Evolutionary conservation across 352 stramenopile genomes (phyloP), one percentile per base, ranked within the genome.

Genomic region (Phytophthora foliorum): DNA sequence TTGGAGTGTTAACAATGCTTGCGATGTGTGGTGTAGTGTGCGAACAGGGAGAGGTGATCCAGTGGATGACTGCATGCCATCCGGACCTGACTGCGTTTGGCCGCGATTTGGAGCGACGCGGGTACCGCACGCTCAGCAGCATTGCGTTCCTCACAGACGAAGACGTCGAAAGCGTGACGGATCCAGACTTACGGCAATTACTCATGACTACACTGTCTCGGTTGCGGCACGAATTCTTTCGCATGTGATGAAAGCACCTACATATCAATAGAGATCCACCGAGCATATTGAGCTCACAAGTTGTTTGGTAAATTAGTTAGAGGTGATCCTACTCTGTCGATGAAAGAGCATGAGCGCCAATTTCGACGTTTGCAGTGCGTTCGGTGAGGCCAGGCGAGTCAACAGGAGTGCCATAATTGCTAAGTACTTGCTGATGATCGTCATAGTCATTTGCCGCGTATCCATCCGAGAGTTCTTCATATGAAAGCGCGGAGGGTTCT

Each of bases 61-160:
- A 95, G 73, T 95, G 88, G 86, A 91, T 93, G 82, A 89, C 69
- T 36, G 87, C 87, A n/a, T 92, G 86, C 38, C 81, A 93, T 59
- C 75, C 81, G 16, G 80, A 81, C 9, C 68, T 95, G 27, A 86
- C 90, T 19, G 63, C 57, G 5, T 92, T 93, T 32, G 84, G 86
- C 6, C 63, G 77, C 19, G 59, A 75, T 6, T 77, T 95, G 38
- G 88, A 95, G 54, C 72, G 74, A 14, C 76, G 85, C 22, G 87
- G 87, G 29, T 95, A 88, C 66, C 72, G 63, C 6, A 92, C 88
- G 39, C 78, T 95, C 21, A 89, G 80, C 53, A 95, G 87, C 78
- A 91, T 95, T 50, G 87, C 85, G 13, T 95, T 95, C 58, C 69
- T 94, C 25, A 92, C 87, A 0, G 86, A 93, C 45, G 86, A 91